Evolutionary conservation across 495 filamentous ascomycete species (phyloP), one percentile per base, ranked within the genome.

Genomic region (Lasiosphaeria ovina): DNA sequence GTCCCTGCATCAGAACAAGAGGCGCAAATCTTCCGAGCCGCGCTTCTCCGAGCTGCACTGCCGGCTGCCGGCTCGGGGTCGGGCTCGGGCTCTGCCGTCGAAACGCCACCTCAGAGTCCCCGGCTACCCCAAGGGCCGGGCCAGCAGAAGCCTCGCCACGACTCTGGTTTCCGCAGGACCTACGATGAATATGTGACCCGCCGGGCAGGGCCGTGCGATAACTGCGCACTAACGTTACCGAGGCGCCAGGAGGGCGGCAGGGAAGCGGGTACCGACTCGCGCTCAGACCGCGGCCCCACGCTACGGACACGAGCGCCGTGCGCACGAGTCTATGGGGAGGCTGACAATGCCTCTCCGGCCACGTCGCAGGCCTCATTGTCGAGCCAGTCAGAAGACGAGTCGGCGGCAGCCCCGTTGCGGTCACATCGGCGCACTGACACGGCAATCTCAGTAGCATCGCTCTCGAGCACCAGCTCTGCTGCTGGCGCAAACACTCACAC

Each of bases 401-500:
- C 69, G 12, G 31, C 45, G 17, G 35, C 44, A 12, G 52, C 36
- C 16, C 57, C 52, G 9, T 59, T 54, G 17, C 65, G 56, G 47
- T 56, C 63, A 3, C 71, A 69, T 45, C 74, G 69, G 0, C 72
- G 71, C 40, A 65, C 66, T 6, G 69, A 59, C n/a, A 74, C 69
- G 3, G 59, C 67, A 8, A 62, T 61, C 16, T 70, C 71, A 0
- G 44, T 66, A 11, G 68, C 76, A 0, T 79, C 77, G 0, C 75
- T 73, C n/a, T 79, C 77, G 32, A 82, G 72, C 53, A 68, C 68
- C 36, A 78, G 76, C 44, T 79, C 78, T 16, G 38, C 24, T 24
- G 67, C 66, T 12, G 73, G 65, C 59, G 69, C 77, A 33, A 93
- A 97, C 67, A 86, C 85, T 1, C 93, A 97, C 67, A 86, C 85